Conservation (phyloP, 352 stramenopile genomes). For the Phytopythium sindhum region DNA sequence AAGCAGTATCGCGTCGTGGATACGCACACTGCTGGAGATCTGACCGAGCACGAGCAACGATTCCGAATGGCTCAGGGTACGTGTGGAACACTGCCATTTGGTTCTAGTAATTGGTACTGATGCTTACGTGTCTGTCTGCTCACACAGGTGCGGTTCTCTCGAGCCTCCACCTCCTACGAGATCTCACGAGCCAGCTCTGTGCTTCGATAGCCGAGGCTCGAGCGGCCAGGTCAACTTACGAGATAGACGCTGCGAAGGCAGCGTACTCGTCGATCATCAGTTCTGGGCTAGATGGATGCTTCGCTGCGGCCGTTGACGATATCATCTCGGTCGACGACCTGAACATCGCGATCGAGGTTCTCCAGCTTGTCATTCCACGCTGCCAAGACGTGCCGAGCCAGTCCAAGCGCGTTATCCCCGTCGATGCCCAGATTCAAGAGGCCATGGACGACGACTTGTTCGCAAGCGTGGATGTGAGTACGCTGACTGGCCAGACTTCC, state of each 20-base stretch:
- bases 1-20: slow-evolving; percentile 4
- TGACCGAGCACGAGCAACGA: slow-evolving; percentile 5
- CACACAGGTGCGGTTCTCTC: slow-evolving; percentile 29
- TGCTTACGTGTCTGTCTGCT: background rate
- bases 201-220: slow-evolving; percentile 13
- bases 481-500: slow-evolving; percentile 5
- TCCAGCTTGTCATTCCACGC: slow-evolving; percentile 41
- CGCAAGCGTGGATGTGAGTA: slow-evolving; percentile 44
- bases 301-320: slow-evolving; percentile 35
- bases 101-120: background rate
- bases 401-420: slow-evolving; percentile 12
- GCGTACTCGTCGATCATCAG: slow-evolving; percentile 42
- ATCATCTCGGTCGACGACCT: slow-evolving; percentile 29
- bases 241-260: slow-evolving; percentile 27
- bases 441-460: slow-evolving; percentile 36
- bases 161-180: slow-evolving; percentile 38
- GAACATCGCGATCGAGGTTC: slow-evolving; percentile 49
- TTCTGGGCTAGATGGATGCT: slow-evolving; percentile 37
- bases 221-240: slow-evolving; percentile 10
- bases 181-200: slow-evolving; percentile 34
- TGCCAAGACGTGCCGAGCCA: slow-evolving; percentile 23
- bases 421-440: background rate
- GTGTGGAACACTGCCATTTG: background rate
- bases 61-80: slow-evolving; percentile 31
- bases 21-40: no score